A percentile compares a stretch with the other conserved stretches of the same genome.
Evolutionary conservation across 164 flowering plant species (phyloP).

Genomic region (Umbellularia californica): DNA sequence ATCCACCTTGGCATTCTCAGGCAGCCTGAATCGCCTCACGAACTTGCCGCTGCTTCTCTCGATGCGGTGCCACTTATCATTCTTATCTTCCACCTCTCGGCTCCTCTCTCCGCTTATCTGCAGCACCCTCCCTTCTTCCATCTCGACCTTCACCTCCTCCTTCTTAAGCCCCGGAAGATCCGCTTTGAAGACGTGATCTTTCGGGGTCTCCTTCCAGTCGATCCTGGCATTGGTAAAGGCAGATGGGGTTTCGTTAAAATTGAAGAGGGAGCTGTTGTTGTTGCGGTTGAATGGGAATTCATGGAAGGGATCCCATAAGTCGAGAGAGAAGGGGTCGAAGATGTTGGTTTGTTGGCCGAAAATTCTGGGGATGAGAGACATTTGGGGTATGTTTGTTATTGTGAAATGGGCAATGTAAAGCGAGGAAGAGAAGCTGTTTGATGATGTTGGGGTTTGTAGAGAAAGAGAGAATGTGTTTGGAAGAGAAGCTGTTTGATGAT

Average conservation of each 20-base stretch:
- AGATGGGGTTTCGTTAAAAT: conserved; percentile 11
- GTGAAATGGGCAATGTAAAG: no score
- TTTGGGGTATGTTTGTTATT: not conserved
- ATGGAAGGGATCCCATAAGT: conserved; percentile 15
- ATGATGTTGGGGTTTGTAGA: no score
- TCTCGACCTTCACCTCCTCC: not conserved
- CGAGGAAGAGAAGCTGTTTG: no score
- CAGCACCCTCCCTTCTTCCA: not conserved
- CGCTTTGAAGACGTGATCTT: conserved; percentile 18
- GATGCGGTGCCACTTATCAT: conserved; percentile 26
- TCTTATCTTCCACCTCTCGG: not conserved
- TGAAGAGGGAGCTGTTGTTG: not conserved
- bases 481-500: no score
- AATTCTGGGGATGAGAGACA: conserved; percentile 11
- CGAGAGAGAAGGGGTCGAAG: conserved; percentile 20
- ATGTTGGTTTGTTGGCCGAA: conserved; percentile 6
- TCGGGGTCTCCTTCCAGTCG: not conserved
- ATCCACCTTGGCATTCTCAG: conserved; percentile 5
- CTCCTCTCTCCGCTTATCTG: not conserved
- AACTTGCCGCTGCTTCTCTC: conserved; percentile 7
- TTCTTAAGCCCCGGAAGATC: conserved; percentile 31
- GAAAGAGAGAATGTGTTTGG: no score
- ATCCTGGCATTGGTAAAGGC: conserved; percentile 13
- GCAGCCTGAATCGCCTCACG: not conserved
- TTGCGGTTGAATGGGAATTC: conserved; percentile 8